phyloP scores from a whole-genome alignment of 345 rosid genomes.

The Eucalyptus leucophloia region DNA sequence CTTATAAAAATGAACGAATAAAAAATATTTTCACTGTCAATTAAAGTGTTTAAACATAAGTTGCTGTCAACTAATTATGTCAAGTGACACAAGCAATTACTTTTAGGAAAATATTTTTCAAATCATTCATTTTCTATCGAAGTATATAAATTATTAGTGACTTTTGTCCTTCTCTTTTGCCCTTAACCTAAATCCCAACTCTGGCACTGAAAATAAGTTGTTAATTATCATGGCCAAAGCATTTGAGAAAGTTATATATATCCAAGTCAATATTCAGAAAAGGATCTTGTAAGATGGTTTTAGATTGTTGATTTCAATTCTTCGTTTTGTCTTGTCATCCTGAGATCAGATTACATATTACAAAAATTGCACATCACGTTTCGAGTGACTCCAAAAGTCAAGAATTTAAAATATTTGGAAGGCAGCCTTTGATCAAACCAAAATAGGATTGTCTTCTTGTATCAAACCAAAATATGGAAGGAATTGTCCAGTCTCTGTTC shows the following conservation, averaged over 20 bases:
- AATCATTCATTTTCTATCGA: background rate
- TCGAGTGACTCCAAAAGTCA: background rate
- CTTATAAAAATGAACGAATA: background rate
- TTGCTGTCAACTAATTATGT: background rate
- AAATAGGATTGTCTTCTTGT: background rate
- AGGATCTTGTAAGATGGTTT: background rate
- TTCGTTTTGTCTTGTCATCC: background rate
- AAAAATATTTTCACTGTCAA: background rate
- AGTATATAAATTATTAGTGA: background rate
- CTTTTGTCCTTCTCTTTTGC: background rate
- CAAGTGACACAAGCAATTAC: accelerated
- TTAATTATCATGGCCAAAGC: background rate
- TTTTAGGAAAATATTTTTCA: background rate
- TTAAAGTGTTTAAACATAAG: background rate
- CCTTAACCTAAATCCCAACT: background rate
- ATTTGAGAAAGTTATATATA: background rate
- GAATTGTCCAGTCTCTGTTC: background rate
- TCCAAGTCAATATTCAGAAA: background rate
- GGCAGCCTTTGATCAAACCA: background rate
- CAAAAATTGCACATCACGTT: background rate
- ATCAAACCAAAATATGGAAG: background rate
- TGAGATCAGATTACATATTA: background rate
- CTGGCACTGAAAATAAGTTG: background rate
- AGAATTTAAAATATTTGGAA: background rate
- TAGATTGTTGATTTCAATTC: background rate